Percentiles rank a stretch among this genome's conserved stretches.
phyloP scores from a whole-genome alignment of 1,139 yeast genomes.

The Candida pseudoviswanathii region DNA sequence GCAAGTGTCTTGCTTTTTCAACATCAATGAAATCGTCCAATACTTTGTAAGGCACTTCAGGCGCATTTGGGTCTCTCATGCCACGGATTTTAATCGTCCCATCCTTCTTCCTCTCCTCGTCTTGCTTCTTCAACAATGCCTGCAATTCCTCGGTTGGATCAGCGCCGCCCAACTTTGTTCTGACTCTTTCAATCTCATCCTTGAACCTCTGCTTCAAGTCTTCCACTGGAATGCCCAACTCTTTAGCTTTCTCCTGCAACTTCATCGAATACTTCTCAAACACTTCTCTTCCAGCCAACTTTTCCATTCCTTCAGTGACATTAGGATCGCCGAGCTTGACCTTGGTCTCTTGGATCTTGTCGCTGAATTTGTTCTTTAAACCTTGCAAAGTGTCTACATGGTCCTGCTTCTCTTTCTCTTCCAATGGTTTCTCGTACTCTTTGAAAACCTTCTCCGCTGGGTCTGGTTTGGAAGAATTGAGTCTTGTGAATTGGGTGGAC shows the following conservation, averaged over 20 bases:
- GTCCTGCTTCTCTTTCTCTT: conserved; percentile 2
- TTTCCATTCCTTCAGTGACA: conserved; percentile 1
- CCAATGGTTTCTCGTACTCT: conserved; percentile 4
- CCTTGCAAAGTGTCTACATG: not conserved
- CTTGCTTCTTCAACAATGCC: conserved; percentile 49
- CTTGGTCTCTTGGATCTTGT: conserved; percentile 5
- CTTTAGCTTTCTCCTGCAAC: conserved; percentile 38
- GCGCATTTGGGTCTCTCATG: conserved; percentile 49
- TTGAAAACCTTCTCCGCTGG: conserved; percentile 4
- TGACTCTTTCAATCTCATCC: conserved; percentile 59
- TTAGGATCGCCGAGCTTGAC: not conserved
- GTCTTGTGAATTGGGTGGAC: not conserved
- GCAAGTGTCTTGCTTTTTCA: conserved; percentile 61
- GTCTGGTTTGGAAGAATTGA: conserved; percentile 9
- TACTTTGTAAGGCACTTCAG: conserved; percentile 65
- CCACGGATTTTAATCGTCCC: conserved; percentile 65
- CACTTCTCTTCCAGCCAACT: conserved; percentile 14
- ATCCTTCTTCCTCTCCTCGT: conserved; percentile 49
- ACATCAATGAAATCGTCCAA: conserved; percentile 70
- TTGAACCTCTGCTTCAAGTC: conserved; percentile 66
- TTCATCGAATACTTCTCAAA: conserved; percentile 31
- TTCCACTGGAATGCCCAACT: conserved; percentile 49
- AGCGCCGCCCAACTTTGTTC: conserved; percentile 56
- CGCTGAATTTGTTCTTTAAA: not conserved
- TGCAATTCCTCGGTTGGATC: conserved; percentile 75